Percentiles rank a stretch among this genome's conserved stretches.
Conservation (phyloP, 352 stramenopile species). For the Phytophthora cryptogea region DNA sequence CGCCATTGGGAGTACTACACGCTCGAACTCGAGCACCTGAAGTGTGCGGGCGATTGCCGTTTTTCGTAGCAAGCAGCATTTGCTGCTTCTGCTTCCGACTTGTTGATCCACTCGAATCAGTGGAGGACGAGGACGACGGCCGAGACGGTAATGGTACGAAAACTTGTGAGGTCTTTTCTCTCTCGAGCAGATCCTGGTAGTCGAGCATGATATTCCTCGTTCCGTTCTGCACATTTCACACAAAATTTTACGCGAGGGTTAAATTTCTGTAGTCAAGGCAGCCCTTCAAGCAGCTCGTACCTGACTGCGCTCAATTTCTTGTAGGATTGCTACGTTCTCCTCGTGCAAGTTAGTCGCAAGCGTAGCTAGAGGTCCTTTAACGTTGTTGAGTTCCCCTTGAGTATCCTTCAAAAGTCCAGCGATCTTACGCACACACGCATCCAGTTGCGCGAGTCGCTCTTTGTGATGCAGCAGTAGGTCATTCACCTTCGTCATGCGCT, state of each 20-base stretch:
- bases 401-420: constrained; percentile 32
- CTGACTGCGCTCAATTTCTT: constrained; percentile 72
- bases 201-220: constrained; percentile 71
- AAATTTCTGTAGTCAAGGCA: not conserved
- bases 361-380: constrained; percentile 64
- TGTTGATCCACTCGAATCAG: constrained; percentile 15
- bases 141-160: constrained; percentile 30
- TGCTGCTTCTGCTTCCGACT: constrained; percentile 59
- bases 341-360: constrained; percentile 63
- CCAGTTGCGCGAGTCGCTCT: constrained; percentile 44
- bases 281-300: constrained; percentile 17
- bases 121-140: constrained; percentile 38
- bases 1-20: constrained; percentile 9
- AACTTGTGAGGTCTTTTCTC: constrained; percentile 37
- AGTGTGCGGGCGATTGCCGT: constrained; percentile 23
- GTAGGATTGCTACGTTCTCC: constrained; percentile 69
- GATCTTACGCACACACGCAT: constrained; percentile 35
- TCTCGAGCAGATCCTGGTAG: constrained; percentile 62
- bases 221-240: constrained; percentile 41
- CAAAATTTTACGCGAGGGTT: not conserved
- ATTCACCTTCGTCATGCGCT: constrained; percentile 38
- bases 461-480: constrained; percentile 41
- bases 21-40: constrained; percentile 19
- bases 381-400: constrained; percentile 41
- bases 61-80: constrained; percentile 37